Base-by-base conservation (phyloP, 208 protist genomes). In the Trypanosoma rangeli region DNA sequence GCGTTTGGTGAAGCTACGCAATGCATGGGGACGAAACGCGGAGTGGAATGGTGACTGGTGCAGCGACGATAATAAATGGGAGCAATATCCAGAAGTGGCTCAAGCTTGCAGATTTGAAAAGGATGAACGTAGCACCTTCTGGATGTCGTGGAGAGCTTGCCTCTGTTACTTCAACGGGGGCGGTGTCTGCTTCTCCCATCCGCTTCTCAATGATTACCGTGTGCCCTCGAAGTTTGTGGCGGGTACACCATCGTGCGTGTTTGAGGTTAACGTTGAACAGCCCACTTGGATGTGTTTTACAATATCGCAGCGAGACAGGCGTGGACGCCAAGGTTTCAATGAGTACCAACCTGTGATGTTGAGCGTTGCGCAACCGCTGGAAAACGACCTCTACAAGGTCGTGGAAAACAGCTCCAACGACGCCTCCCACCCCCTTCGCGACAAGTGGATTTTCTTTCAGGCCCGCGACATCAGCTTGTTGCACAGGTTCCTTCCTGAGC, bases 111-210 rank as follows among this genome's bases (percentile, higher is more conserved):
- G 83, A 58, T 89, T 91, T 73, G 57, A 85, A 66, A 83, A 77
- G 60, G 78, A 42, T 15, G 70, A 63, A 42, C 79, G 89, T 46
- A 85, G 82, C 49, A 85, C 80, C 49, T 94, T 96, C 75, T 96
- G 92, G 92, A 93, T 96, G 78, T 70, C 80, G 37, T 94, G 77
- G 86, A 79, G 80, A 59, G 86, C 87, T 46, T 79, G 70, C 56
- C 75, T 80, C 55, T 80, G 92, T 74, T 94, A 89, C 79, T 96
- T 94, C 76, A 92, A 94, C 76, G 85, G 86, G 50, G 91, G 86
- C 22, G 85, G 84, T 28, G 83, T 96, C 44, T 96, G 79, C 76
- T 92, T 94, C 73, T 74, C 73, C 31, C 83, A 89, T 60, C 56
- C 56, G 39, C 70, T 78, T 10, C 62, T 73, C 53, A 92, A 88